A percentile compares a stretch with the other conserved stretches of the same genome.
Evolutionary conservation across 768 basidiomycete genomes (phyloP).

Genomic region (Dacryopinax spathularia): DNA sequence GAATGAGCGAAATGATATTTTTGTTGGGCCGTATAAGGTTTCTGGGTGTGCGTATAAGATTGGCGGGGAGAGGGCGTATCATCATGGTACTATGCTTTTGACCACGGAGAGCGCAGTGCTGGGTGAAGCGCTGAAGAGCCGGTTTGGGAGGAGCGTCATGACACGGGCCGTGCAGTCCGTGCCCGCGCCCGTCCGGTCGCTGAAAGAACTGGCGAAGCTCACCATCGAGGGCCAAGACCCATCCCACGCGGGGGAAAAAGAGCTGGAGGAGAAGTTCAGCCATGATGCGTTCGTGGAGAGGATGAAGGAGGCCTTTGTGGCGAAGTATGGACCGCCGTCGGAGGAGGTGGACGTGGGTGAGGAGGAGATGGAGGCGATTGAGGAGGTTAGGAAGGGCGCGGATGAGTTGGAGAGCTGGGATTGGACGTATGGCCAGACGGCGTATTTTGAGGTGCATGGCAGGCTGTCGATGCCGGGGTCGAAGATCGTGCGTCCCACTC

Average conservation of each 20-base stretch:
- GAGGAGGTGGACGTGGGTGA: slow-evolving; percentile 16
- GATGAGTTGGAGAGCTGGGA: slow-evolving; percentile 83
- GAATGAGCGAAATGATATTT: slow-evolving; percentile 87
- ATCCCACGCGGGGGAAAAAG: background rate
- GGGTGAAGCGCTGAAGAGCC: slow-evolving; percentile 37
- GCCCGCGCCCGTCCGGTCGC: slow-evolving; percentile 81
- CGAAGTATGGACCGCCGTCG: slow-evolving; percentile 34
- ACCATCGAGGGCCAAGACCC: background rate
- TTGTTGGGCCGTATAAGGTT: slow-evolving; percentile 76
- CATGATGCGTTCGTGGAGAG: slow-evolving; percentile 61
- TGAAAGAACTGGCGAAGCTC: slow-evolving; percentile 35
- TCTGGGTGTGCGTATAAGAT: slow-evolving; percentile 98
- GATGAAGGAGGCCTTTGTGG: slow-evolving; percentile 51
- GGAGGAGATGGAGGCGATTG: slow-evolving; percentile 31
- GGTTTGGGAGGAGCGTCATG: slow-evolving; percentile 51
- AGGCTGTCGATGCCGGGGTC: slow-evolving; percentile 28
- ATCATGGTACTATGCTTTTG: slow-evolving; percentile 97
- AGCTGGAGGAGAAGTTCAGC: slow-evolving; percentile 27
- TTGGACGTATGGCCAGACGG: slow-evolving; percentile 87
- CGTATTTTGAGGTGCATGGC: slow-evolving; percentile 62
- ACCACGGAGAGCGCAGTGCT: slow-evolving; percentile 60
- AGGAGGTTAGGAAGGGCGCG: slow-evolving; percentile 55
- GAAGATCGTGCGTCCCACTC: slow-evolving; percentile 27
- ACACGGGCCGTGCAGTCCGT: slow-evolving; percentile 84
- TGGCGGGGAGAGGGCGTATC: slow-evolving; percentile 77